Evolutionary conservation across 1,284 basidiomycete species (phyloP), one percentile per base, ranked within the genome.

Genomic region (Exobasidium cylindrosporum): DNA sequence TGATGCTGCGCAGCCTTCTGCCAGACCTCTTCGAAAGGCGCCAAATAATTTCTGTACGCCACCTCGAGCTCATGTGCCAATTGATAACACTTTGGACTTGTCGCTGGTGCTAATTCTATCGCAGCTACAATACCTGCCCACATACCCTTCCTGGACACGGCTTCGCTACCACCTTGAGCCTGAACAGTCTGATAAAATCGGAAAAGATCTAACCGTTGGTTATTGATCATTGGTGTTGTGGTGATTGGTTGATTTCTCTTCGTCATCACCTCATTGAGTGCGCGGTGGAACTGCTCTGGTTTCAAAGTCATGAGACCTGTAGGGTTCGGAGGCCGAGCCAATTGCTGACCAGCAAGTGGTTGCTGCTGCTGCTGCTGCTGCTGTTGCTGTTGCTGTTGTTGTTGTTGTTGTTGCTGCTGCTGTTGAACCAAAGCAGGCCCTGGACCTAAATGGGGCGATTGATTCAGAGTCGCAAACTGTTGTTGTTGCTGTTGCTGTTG

Each of bases 11-110:
- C 56, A 4, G 63, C 64, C 26, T 57, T 50, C 50, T 56, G 69
- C 74, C 74, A 78, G 3, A 75, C 70, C 54, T 74, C 70, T 46
- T 77, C 76, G 28, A 78, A 76, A 2, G 73, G 69, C 4, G 65
- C 68, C 35, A 78, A 64, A 56, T 70, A 73, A 40, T 60, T 68
- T 45, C 68, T 65, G 50, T 69, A 78, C 45, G 70, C 64, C 43
- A 69, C 66, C 1, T 69, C 70, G 31, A 78, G 45, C 17, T 70
- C 67, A 30, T 65, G 62, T 5, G 66, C 68, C 11, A 70, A 60
- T 26, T 66, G 55, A 24, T 68, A 66, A 21, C 65, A 64, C 50
- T 74, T 69, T n/a, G 73, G 70, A 21, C 69, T 70, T 13, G 65
- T 68, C 1, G 66, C 50, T 0, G 70, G 63, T 3, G 71, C 70